Evolutionary conservation across 768 basidiomycete species (phyloP).

Genomic region (Harrya chromipes): DNA sequence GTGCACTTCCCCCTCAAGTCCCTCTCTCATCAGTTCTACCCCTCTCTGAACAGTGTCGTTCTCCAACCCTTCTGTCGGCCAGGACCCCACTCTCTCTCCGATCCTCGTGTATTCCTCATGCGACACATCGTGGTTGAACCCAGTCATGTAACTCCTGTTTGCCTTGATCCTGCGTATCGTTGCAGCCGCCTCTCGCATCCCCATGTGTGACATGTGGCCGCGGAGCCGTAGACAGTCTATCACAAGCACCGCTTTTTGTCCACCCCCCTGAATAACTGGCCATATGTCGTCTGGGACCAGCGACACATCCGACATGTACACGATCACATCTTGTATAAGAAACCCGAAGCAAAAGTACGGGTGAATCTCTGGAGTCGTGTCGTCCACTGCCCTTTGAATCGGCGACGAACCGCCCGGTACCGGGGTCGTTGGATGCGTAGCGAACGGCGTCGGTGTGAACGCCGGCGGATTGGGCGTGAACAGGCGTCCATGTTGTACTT

Average conservation of each 20-base stretch:
- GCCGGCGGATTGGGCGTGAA: slow-evolving; percentile 45
- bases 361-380: slow-evolving; percentile 28
- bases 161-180: slow-evolving; percentile 58
- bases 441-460: slow-evolving; percentile 40
- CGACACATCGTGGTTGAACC: slow-evolving; percentile 72
- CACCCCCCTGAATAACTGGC: slow-evolving; percentile 39
- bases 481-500: slow-evolving; percentile 74
- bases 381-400: slow-evolving; percentile 9
- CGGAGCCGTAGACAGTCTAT: slow-evolving; percentile 72
- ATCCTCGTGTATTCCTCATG: slow-evolving; percentile 78
- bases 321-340: slow-evolving; percentile 58
- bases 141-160: slow-evolving; percentile 63
- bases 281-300: slow-evolving; percentile 74
- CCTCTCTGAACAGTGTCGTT: slow-evolving; percentile 40
- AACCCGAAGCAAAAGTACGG: slow-evolving; percentile 72
- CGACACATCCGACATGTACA: slow-evolving; percentile 84
- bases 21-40: slow-evolving; percentile 46
- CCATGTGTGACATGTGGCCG: slow-evolving; percentile 77
- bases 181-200: slow-evolving; percentile 58
- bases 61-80: slow-evolving; percentile 24
- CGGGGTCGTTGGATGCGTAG: slow-evolving; percentile 37
- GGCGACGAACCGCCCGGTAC: slow-evolving; percentile 30
- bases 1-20: slow-evolving; percentile 38
- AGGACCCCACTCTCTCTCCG: slow-evolving; percentile 44
- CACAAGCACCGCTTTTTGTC: slow-evolving; percentile 51